phyloP scores from a whole-genome alignment of 768 basidiomycete genomes.

The Hydnomerulius pinastri region DNA sequence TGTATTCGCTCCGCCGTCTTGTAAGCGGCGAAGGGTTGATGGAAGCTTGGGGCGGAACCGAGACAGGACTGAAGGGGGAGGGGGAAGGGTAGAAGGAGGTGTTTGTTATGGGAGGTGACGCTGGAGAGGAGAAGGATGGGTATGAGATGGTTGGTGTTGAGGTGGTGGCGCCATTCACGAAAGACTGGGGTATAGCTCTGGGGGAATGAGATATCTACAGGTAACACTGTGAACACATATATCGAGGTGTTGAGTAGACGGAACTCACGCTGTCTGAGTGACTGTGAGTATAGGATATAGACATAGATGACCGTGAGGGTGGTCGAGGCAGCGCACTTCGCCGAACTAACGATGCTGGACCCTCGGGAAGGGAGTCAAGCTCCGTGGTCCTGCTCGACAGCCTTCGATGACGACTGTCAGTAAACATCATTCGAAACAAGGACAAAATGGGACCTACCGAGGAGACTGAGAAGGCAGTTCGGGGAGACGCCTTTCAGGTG shows the following conservation, averaged over 20 bases:
- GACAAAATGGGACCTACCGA: slow-evolving; percentile 18
- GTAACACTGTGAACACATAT: slow-evolving; percentile 11
- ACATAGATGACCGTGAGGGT: no score
- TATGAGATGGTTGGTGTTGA: slow-evolving; percentile 50
- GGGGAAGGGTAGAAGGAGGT: slow-evolving; percentile 42
- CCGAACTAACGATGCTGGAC: slow-evolving; percentile 26
- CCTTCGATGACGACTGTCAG: slow-evolving; percentile 12
- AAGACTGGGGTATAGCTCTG: slow-evolving; percentile 34
- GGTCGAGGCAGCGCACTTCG: slow-evolving; percentile 46
- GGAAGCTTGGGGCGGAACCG: slow-evolving; percentile 83
- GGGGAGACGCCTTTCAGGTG: slow-evolving; percentile 8
- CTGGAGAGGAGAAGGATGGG: slow-evolving; percentile 46
- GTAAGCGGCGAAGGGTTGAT: slow-evolving; percentile 78
- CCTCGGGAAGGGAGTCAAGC: slow-evolving; percentile 14
- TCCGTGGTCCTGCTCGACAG: slow-evolving; percentile 14
- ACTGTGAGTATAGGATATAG: slow-evolving; percentile 48
- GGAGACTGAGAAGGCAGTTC: slow-evolving; percentile 16
- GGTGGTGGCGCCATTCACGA: slow-evolving; percentile 38
- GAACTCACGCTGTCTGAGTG: slow-evolving; percentile 52
- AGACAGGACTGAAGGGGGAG: slow-evolving; percentile 39
- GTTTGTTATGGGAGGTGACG: slow-evolving; percentile 38
- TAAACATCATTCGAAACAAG: slow-evolving; percentile 13
- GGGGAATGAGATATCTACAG: slow-evolving; percentile 38
- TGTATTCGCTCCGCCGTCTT: slow-evolving; percentile 72
- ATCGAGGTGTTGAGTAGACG: not conserved